These are phyloP conservation scores for Globisporangium recalcitrans DNA, from an alignment of 352 stramenopile species.

Conservation along the genomic window DNA sequence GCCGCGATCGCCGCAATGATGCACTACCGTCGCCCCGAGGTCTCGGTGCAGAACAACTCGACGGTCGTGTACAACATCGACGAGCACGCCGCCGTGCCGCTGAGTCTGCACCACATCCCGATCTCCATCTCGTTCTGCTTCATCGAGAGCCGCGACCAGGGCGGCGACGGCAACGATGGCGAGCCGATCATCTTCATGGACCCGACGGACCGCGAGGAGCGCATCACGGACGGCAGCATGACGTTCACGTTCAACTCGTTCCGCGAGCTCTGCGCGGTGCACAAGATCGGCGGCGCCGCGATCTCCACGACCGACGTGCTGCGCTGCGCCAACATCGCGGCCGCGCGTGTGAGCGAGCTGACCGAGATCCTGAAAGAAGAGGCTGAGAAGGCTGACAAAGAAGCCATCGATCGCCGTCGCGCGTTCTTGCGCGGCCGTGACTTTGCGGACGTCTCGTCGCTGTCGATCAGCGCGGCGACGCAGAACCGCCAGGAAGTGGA, in stretches of 20 bases:
- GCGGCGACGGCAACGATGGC: slow-evolving; percentile 18
- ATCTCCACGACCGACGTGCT: slow-evolving; percentile 65
- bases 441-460: slow-evolving; percentile 60
- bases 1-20: slow-evolving; percentile 91
- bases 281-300: slow-evolving; percentile 85
- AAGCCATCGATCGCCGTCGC: slow-evolving; percentile 56
- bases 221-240: slow-evolving; percentile 79
- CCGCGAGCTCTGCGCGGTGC: slow-evolving; percentile 85
- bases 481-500: slow-evolving; percentile 52
- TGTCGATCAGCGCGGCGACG: slow-evolving; percentile 20
- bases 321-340: slow-evolving; percentile 70
- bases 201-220: slow-evolving; percentile 86
- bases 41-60: slow-evolving; percentile 55
- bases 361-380: slow-evolving; percentile 77
- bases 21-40: slow-evolving; percentile 91
- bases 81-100: slow-evolving; percentile 87
- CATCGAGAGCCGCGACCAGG: slow-evolving; percentile 31
- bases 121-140: slow-evolving; percentile 93
- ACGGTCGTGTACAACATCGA: slow-evolving; percentile 78
- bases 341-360: slow-evolving; percentile 69
- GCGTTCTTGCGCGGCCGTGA: slow-evolving; percentile 67
- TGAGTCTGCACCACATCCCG: slow-evolving; percentile 95
- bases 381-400: slow-evolving; percentile 64
- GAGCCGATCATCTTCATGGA: slow-evolving; percentile 82
- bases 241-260: slow-evolving; percentile 92